Conservation (phyloP, 495 filamentous ascomycete genomes). For the Annulohypoxylon moriforme region DNA sequence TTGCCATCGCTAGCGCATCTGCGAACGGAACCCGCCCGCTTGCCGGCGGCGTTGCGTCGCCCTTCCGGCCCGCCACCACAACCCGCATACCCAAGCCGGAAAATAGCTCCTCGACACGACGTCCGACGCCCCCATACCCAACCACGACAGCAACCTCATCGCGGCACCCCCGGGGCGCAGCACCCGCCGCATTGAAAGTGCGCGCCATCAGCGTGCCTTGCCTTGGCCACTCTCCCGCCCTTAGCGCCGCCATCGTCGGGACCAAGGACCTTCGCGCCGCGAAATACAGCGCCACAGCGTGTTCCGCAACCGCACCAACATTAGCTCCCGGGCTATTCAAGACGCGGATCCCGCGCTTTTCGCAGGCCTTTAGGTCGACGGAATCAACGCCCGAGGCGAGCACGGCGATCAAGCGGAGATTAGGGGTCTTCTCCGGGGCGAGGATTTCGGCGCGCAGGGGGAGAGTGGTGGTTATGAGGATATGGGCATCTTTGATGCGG, state of each 20-base stretch:
- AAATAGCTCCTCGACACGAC: no score
- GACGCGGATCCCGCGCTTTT: background rate
- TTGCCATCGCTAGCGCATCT: background rate
- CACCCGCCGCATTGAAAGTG: background rate
- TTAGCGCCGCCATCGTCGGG: background rate
- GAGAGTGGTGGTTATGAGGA: background rate
- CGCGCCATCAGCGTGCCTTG: background rate
- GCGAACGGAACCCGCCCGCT: no score
- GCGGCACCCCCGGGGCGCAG: background rate
- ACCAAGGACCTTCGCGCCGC: background rate
- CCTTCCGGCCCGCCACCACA: no score
- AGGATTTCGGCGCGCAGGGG: background rate
- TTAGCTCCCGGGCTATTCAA: background rate
- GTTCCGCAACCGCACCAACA: background rate
- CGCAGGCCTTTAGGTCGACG: background rate
- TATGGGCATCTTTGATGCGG: background rate
- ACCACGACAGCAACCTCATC: background rate
- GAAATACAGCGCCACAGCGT: background rate
- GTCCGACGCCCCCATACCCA: background rate
- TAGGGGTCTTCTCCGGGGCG: background rate
- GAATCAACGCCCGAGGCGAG: background rate
- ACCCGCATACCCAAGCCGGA: no score
- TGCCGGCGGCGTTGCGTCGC: no score
- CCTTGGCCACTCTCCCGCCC: background rate
- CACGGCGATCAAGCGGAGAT: background rate